phyloP scores from a whole-genome alignment of 805 yeast genomes.

The Teunomyces cretensis region DNA sequence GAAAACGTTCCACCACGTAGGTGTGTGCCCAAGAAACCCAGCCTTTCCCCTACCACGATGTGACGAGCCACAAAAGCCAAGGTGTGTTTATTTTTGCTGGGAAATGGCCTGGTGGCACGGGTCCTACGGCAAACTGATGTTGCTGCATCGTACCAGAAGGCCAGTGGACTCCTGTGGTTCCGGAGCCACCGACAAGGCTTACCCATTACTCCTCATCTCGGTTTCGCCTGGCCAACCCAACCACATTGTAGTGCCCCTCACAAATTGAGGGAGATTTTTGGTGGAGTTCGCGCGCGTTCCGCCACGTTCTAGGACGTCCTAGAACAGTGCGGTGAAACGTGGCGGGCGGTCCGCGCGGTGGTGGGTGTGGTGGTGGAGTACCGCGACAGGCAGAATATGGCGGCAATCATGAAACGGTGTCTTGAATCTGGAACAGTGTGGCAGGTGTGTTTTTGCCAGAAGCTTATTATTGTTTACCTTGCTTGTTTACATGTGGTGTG shows the following conservation, averaged over 20 bases:
- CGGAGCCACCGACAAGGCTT: neutral
- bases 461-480: no score
- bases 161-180: no score
- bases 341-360: neutral
- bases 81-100: no score
- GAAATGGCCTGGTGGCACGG: no score
- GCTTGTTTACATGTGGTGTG: no score
- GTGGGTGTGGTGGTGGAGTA: neutral
- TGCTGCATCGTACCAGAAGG: no score
- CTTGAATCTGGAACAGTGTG: no score
- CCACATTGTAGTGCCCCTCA: neutral
- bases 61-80: neutral
- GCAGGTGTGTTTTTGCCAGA: neutral
- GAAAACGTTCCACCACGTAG: slow-evolving; percentile 1
- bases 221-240: no score
- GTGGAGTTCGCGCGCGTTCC: neutral
- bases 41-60: neutral
- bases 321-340: neutral
- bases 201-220: no score
- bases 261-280: neutral
- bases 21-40: neutral
- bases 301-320: neutral
- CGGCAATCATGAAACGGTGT: neutral
- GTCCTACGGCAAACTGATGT: no score
- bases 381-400: neutral